A percentile compares a stretch with the other conserved stretches of the same genome.
These are phyloP conservation scores for Papilionanthe hybrid DNA, from an alignment of 116 monocot genomes.

Conservation along the genomic window DNA sequence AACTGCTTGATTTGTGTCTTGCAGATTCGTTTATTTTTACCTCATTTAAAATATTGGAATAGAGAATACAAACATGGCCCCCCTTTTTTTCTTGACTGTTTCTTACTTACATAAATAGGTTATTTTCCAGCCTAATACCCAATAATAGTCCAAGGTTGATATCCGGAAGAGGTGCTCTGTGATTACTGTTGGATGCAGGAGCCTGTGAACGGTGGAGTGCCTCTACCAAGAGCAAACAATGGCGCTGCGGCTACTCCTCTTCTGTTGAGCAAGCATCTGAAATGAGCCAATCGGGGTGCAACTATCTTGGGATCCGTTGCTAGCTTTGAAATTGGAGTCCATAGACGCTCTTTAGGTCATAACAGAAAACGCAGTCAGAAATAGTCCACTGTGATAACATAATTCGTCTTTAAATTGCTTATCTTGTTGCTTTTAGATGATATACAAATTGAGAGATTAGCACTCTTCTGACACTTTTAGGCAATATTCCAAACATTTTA, in stretches of 20 bases:
- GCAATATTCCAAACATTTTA: no score
- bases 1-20: background rate
- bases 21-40: background rate
- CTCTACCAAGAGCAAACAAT: conserved; percentile 26
- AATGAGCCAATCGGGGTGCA: conserved; percentile 32
- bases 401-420: background rate
- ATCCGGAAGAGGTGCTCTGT: background rate
- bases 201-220: conserved; percentile 21
- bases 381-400: background rate
- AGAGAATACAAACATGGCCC: background rate
- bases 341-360: conserved; percentile 29
- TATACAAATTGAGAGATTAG: background rate
- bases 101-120: background rate
- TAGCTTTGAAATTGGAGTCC: conserved; percentile 43
- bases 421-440: background rate
- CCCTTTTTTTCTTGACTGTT: background rate
- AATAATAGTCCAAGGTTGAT: background rate
- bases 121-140: background rate
- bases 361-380: background rate
- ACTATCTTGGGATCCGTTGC: conserved; percentile 32
- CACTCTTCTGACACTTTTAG: no score
- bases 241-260: conserved; percentile 54
- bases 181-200: conserved; percentile 38
- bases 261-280: conserved; percentile 55
- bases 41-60: background rate